A percentile compares a stretch with the other conserved stretches of the same genome.
These are phyloP conservation scores for Pleomassaria siparia DNA, from an alignment of 2,329 filamentous ascomycete species.

Conservation along the genomic window DNA sequence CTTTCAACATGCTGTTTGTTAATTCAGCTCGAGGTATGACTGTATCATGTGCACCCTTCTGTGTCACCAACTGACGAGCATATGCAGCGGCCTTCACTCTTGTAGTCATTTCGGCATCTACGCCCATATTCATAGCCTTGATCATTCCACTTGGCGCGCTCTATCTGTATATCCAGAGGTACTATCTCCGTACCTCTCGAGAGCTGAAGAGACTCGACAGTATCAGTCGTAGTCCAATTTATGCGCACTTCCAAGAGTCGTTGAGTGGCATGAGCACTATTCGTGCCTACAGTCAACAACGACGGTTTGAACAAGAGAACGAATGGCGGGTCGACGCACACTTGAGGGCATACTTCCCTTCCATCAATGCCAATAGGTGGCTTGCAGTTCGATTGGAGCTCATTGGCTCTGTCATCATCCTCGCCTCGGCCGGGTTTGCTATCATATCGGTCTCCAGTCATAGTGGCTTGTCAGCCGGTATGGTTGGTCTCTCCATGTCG, in stretches of 20 bases:
- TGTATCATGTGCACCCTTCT: constrained; percentile 5
- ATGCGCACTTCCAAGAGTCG: constrained; percentile 97
- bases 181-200: constrained; percentile 93
- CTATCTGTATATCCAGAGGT: constrained; percentile 93
- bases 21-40: constrained; percentile 52
- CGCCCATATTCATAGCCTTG: constrained; percentile 76
- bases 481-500: constrained; percentile 92
- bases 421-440: constrained; percentile 79
- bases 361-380: constrained; percentile 88
- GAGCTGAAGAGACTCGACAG: constrained; percentile 96
- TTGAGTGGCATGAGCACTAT: constrained; percentile 93
- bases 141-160: constrained; percentile 78
- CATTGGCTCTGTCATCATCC: constrained; percentile 90
- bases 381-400: constrained; percentile 93
- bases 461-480: constrained; percentile 66
- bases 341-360: constrained; percentile 90
- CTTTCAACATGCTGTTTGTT: constrained; percentile 84
- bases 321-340: constrained; percentile 98
- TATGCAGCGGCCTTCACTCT: constrained; percentile 71
- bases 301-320: constrained; percentile 87
- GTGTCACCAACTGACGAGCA: constrained; percentile 25
- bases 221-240: constrained; percentile 92
- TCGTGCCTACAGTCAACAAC: constrained; percentile 87
- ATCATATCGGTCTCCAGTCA: constrained; percentile 76
- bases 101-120: constrained; percentile 77